Percentiles rank a stretch among this genome's conserved stretches.
These are phyloP conservation scores for Rhizopogon vulgaris DNA, from an alignment of 768 basidiomycete genomes.

Conservation along the genomic window DNA sequence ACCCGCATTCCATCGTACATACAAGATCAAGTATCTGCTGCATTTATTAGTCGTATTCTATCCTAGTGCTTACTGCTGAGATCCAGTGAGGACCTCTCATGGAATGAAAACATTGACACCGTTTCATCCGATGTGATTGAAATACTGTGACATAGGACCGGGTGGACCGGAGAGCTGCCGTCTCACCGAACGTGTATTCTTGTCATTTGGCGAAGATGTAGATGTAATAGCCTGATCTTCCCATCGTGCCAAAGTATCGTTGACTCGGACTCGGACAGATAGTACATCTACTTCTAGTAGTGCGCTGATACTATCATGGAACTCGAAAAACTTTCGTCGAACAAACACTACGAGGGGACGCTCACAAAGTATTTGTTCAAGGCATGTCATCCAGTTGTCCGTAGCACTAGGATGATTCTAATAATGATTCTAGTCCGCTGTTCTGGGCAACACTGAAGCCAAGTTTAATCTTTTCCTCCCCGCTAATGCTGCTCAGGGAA, in stretches of 20 bases:
- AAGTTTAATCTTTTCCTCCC: constrained; percentile 91
- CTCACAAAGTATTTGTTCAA: constrained; percentile 85
- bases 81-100: background rate
- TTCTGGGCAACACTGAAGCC: constrained; percentile 62
- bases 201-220: background rate
- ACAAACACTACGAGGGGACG: constrained; percentile 75
- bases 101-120: background rate
- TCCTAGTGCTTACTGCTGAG: background rate
- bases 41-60: background rate
- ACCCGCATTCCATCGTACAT: background rate
- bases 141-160: background rate
- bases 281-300: constrained; percentile 8
- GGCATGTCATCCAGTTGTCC: constrained; percentile 31
- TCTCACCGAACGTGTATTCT: background rate
- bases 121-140: background rate
- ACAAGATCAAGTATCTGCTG: background rate
- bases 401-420: background rate
- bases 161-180: background rate
- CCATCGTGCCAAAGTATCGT: background rate
- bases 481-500: constrained; percentile 45
- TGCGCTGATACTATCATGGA: background rate
- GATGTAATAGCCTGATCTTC: background rate
- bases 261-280: constrained; percentile 1
- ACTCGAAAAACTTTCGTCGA: constrained; percentile 68
- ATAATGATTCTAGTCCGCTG: constrained; percentile 46